These are phyloP conservation scores for Petrea volubilis DNA, from an alignment of 257 asterid species.

Conservation along the genomic window DNA sequence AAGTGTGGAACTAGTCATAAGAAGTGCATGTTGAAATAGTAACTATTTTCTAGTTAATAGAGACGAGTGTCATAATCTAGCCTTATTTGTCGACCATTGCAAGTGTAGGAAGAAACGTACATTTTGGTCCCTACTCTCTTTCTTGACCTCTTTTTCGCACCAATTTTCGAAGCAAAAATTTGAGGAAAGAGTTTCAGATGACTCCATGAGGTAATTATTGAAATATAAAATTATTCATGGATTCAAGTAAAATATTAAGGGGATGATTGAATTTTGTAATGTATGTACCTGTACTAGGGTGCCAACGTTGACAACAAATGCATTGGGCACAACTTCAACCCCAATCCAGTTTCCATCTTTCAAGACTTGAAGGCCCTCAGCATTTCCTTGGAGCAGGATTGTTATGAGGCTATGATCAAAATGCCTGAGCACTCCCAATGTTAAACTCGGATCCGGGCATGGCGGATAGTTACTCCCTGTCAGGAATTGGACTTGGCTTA, in stretches of 20 bases:
- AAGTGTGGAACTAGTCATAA: no score
- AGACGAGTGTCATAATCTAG: no score
- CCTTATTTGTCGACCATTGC: no score
- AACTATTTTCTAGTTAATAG: no score
- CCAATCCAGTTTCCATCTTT: conserved; percentile 57
- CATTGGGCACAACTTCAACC: conserved; percentile 49
- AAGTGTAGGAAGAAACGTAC: no score
- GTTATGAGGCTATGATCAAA: conserved; percentile 59
- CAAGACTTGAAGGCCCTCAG: conserved; percentile 56
- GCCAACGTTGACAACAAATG: conserved; percentile 58
- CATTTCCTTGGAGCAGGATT: conserved; percentile 42
- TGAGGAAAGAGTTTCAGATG: no score
- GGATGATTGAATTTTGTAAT: not conserved
- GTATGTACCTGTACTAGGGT: conserved; percentile 52
- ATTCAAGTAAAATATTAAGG: not conserved
- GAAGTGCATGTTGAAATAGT: no score
- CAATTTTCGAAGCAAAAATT: no score
- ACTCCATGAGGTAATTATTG: no score
- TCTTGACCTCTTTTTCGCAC: no score
- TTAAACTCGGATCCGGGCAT: conserved; percentile 66
- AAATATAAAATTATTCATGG: no score
- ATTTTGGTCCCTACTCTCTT: no score
- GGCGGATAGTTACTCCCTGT: conserved; percentile 52
- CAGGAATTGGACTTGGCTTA: conserved; percentile 42
- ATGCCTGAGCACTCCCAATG: conserved; percentile 54